These are phyloP conservation scores for Pichia cactophila DNA, from an alignment of 1,139 yeast species.

Conservation along the genomic window DNA sequence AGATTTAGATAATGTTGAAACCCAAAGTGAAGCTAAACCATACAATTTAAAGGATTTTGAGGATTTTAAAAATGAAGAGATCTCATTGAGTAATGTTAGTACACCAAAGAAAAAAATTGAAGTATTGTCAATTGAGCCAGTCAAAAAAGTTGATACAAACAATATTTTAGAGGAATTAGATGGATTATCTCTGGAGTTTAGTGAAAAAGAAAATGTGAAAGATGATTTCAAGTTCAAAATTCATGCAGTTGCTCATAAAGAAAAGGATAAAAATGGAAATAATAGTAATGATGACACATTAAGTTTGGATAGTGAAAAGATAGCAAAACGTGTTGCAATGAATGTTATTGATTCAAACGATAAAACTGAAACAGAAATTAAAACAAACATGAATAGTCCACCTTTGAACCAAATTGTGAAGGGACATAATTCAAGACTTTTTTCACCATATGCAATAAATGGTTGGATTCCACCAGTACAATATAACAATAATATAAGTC, in stretches of 20 bases:
- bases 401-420: not conserved
- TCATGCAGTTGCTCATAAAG: not conserved
- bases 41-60: not conserved
- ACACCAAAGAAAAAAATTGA: not conserved
- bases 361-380: not conserved
- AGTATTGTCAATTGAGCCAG: not conserved
- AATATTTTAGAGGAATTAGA: slow-evolving; percentile 8
- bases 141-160: not conserved
- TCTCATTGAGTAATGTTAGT: not conserved
- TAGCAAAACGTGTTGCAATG: slow-evolving; percentile 5
- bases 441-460: not conserved
- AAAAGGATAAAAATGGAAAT: not conserved
- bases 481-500: not conserved
- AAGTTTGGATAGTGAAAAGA: not conserved
- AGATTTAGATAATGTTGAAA: too few species aligned
- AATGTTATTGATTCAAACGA: not conserved
- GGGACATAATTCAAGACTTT: not conserved
- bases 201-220: not conserved
- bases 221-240: not conserved
- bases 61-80: not conserved
- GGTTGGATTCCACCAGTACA: not conserved
- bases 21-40: too few species aligned
- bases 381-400: not conserved
- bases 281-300: not conserved
- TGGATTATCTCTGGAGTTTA: not conserved